Evolutionary conservation across 495 filamentous ascomycete species (phyloP), one percentile per base, ranked within the genome.

Genomic region (Talaromyces liani): DNA sequence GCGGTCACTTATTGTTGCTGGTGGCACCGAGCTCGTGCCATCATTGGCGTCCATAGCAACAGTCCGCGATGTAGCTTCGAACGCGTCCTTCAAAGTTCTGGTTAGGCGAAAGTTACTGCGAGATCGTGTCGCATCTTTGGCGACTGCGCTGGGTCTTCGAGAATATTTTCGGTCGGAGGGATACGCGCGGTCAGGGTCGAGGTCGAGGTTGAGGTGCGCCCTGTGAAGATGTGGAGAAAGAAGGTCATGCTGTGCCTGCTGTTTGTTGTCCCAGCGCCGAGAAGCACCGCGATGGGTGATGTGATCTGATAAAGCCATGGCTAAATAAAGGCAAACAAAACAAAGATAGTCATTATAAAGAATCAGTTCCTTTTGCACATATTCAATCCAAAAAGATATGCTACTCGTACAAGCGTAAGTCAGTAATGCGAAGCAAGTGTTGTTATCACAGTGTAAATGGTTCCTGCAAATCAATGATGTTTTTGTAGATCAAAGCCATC

Each of bases 61-160:
- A 10, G 60, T 49, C 31, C 66, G 68, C 67, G 73, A 70, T 68
- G 67, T 33, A 39, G 61, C 62, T 61, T 71, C 68, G 49, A 70
- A 80, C 2, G 79, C 75, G 29, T 72, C 75, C 58, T 74, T 71
- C 63, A 79, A 61, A 22, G 73, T 78, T 8, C 71, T 69, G 12
- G 79, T 74, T 58, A 72, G 63, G 45, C 73, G 73, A 57, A 75
- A 73, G 39, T 62, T 71, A 9, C 69, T 66, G 29, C 71, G 73
- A 51, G 69, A 61, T 60, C 70, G 72, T 34, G 73, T 56, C 9
- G 55, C 71, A 64, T 71, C 66, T 49, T 72, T 69, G 45, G 68
- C 66, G 12, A 72, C 67, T 16, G 75, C 70, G 7, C 69, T 75
- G 0, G 73, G 66, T 22, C 70, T 70, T 25, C 68, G 64, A 20